phyloP scores from a whole-genome alignment of 768 basidiomycete species.

The Boletus patriciae region DNA sequence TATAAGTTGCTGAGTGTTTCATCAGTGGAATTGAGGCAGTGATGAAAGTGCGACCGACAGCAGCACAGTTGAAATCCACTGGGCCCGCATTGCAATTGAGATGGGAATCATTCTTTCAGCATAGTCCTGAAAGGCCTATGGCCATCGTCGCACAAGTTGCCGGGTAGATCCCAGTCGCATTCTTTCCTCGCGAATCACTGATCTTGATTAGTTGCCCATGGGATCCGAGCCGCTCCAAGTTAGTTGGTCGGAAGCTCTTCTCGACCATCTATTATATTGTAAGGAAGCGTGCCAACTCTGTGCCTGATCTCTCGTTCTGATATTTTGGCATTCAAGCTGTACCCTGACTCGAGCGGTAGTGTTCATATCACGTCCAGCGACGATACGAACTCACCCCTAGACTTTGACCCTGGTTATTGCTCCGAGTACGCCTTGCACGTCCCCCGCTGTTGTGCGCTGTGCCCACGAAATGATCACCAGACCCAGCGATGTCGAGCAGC shows the following conservation, averaged over 20 bases:
- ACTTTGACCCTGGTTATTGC: slow-evolving; percentile 48
- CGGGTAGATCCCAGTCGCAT: slow-evolving; percentile 33
- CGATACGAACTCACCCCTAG: slow-evolving; percentile 41
- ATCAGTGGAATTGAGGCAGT: slow-evolving; percentile 53
- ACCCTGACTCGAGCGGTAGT: slow-evolving; percentile 48
- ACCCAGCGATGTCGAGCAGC: slow-evolving; percentile 5
- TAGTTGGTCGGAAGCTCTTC: slow-evolving; percentile 27
- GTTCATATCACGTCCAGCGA: slow-evolving; percentile 47
- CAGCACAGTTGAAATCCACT: slow-evolving; percentile 44
- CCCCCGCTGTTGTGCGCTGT: background rate
- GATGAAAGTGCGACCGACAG: slow-evolving; percentile 52
- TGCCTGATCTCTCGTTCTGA: background rate
- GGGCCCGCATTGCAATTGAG: slow-evolving; percentile 44
- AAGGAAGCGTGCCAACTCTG: background rate
- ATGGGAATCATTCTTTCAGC: slow-evolving; percentile 54
- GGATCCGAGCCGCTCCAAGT: slow-evolving; percentile 7
- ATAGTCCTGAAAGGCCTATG: slow-evolving; percentile 57
- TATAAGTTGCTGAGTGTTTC: background rate
- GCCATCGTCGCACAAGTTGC: slow-evolving; percentile 41
- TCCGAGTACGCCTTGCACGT: slow-evolving; percentile 35
- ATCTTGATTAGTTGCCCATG: slow-evolving; percentile 24
- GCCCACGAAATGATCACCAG: background rate
- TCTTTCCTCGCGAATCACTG: background rate
- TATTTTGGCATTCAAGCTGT: slow-evolving; percentile 24
- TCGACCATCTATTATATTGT: slow-evolving; percentile 8